Conservation (phyloP, 1,139 yeast genomes). For the Protomyces pachydermus region DNA sequence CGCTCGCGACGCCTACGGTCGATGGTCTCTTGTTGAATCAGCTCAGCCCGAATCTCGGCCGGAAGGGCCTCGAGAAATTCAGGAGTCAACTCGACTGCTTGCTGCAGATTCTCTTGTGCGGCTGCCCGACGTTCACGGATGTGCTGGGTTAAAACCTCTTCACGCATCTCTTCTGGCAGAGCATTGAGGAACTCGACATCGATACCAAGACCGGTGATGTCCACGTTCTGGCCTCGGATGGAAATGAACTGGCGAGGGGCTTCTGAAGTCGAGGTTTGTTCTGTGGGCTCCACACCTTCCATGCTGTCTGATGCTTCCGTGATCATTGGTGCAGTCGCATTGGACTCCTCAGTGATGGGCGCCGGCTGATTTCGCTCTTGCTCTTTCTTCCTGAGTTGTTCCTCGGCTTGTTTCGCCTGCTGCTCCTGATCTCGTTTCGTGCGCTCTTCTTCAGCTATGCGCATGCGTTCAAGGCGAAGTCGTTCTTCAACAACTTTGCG, state of each 20-base stretch:
- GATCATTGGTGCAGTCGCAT: slow-evolving; percentile 27
- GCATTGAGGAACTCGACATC: slow-evolving; percentile 90
- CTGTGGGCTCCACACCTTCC: slow-evolving; percentile 20
- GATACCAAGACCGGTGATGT: slow-evolving; percentile 83
- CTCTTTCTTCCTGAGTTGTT: slow-evolving; percentile 43
- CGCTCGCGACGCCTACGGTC: slow-evolving; percentile 37
- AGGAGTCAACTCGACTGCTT: slow-evolving; percentile 61
- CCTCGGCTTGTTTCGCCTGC: slow-evolving; percentile 27
- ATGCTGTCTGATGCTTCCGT: slow-evolving; percentile 15
- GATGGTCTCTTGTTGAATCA: slow-evolving; percentile 57
- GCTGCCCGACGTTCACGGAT: slow-evolving; percentile 60
- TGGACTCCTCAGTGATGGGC: slow-evolving; percentile 35
- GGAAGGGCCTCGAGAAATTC: slow-evolving; percentile 81
- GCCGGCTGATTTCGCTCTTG: slow-evolving; percentile 37
- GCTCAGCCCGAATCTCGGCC: slow-evolving; percentile 64
- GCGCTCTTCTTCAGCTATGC: slow-evolving; percentile 35
- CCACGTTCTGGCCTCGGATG: slow-evolving; percentile 75
- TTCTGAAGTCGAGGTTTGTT: neutral
- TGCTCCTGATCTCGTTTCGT: slow-evolving; percentile 32
- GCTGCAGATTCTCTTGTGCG: slow-evolving; percentile 30
- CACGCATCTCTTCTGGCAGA: slow-evolving; percentile 86
- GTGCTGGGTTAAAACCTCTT: slow-evolving; percentile 86
- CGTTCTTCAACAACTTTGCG: slow-evolving; percentile 36
- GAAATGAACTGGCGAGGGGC: slow-evolving; percentile 58
- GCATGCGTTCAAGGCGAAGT: slow-evolving; percentile 43